Conservation (phyloP, 1,284 basidiomycete species). For the Peniophora sp. region DNA sequence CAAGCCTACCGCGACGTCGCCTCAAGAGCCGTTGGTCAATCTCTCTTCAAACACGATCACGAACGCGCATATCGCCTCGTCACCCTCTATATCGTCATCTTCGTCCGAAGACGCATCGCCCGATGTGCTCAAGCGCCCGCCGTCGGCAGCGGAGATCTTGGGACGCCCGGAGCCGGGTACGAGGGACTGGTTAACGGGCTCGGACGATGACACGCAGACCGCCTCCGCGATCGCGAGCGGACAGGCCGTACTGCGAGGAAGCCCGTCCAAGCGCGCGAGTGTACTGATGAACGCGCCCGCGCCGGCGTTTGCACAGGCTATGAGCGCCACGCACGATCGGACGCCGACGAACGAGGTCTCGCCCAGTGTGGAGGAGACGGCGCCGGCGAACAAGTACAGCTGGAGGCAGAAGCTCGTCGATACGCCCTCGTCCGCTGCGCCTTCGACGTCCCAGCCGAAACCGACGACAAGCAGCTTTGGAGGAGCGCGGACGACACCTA, state of each 20-base stretch:
- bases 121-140: background rate
- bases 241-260: slow-evolving; percentile 49
- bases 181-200: slow-evolving; percentile 70
- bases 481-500: background rate
- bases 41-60: slow-evolving; percentile 6
- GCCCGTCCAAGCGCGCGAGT: slow-evolving; percentile 64
- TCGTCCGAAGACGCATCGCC: background rate
- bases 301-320: slow-evolving; percentile 25
- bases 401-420: background rate
- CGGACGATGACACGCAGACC: slow-evolving; percentile 32
- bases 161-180: slow-evolving; percentile 16
- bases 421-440: slow-evolving; percentile 12
- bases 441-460: slow-evolving; percentile 13
- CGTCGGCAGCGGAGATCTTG: slow-evolving; percentile 9
- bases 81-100: background rate
- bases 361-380: background rate
- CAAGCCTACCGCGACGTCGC: slow-evolving; percentile 11
- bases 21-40: no score
- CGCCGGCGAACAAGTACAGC: slow-evolving; percentile 4
- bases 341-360: slow-evolving; percentile 10
- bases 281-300: slow-evolving; percentile 45
- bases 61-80: slow-evolving; percentile 3
- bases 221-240: background rate
- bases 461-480: background rate
- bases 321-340: slow-evolving; percentile 42